A percentile compares a stretch with the other conserved stretches of the same genome.
phyloP scores from a whole-genome alignment of 2,329 filamentous ascomycete species.

The Colletotrichum melonis region DNA sequence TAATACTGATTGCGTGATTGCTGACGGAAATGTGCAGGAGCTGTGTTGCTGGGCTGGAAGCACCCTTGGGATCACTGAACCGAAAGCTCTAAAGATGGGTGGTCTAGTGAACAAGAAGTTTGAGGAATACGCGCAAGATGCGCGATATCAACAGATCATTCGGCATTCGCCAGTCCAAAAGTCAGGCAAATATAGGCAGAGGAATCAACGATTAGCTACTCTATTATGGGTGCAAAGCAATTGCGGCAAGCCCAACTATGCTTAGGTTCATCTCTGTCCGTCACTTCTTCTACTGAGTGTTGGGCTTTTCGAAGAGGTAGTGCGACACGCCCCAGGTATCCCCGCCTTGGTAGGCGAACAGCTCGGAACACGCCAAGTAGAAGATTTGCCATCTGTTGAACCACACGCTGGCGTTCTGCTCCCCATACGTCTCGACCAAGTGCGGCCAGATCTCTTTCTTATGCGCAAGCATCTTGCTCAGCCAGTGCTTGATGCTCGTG shows the following conservation, averaged over 20 bases:
- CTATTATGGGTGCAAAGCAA: background rate
- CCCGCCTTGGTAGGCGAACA: conserved; percentile 74
- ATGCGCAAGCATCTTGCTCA: conserved; percentile 68
- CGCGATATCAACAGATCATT: background rate
- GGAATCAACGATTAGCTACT: background rate
- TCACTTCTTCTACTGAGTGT: background rate
- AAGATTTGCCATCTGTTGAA: conserved; percentile 80
- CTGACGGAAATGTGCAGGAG: conserved; percentile 54
- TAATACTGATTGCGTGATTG: background rate
- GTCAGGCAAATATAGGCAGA: background rate
- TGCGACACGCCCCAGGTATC: conserved; percentile 77
- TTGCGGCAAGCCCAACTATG: background rate
- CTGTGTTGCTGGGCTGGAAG: conserved; percentile 90
- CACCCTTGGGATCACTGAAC: conserved; percentile 94
- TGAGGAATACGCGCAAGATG: background rate
- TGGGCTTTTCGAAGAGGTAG: conserved; percentile 72
- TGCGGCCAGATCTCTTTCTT: conserved; percentile 73
- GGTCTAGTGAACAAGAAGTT: background rate
- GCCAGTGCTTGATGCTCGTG: conserved; percentile 62
- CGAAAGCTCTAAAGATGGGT: background rate
- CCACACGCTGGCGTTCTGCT: conserved; percentile 69
- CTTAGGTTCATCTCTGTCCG: background rate
- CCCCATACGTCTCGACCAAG: conserved; percentile 73
- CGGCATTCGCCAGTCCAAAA: background rate
- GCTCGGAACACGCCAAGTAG: conserved; percentile 76